A percentile compares a stretch with the other conserved stretches of the same genome.
These are phyloP conservation scores for Aspergillus fumigatiaffinis DNA, from an alignment of 2,329 filamentous ascomycete genomes.

Conservation along the genomic window DNA sequence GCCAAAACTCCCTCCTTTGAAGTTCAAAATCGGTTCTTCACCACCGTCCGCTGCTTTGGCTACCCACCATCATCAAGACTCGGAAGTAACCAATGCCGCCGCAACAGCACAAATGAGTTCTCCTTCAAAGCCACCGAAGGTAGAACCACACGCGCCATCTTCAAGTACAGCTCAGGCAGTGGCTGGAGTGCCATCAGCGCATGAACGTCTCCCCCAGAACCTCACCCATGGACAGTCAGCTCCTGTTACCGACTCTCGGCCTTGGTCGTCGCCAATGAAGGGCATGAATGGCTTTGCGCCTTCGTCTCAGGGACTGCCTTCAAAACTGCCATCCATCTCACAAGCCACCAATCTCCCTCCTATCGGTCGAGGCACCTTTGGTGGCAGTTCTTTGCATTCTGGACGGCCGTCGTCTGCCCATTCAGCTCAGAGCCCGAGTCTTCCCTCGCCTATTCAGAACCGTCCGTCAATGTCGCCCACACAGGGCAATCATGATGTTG, in stretches of 20 bases:
- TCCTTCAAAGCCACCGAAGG: conserved; percentile 15
- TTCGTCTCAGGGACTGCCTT: conserved; percentile 18
- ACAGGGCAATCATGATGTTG: conserved; percentile 47
- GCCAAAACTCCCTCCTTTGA: conserved; percentile 60
- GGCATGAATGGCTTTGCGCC: conserved; percentile 26
- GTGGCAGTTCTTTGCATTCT: conserved; percentile 27
- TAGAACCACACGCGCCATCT: conserved; percentile 12
- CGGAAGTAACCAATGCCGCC: conserved; percentile 22
- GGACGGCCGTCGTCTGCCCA: conserved; percentile 42
- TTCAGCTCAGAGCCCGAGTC: conserved; percentile 29
- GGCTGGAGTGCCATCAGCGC: conserved; percentile 21
- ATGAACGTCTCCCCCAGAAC: conserved; percentile 28
- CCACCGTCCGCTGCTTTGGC: conserved; percentile 29
- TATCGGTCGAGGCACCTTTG: conserved; percentile 15
- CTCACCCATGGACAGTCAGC: conserved; percentile 12
- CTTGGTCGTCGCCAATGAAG: conserved; percentile 32
- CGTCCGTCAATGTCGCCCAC: conserved; percentile 48
- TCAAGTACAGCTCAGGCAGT: conserved; percentile 10
- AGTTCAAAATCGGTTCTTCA: conserved; percentile 53
- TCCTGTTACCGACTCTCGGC: conserved; percentile 25
- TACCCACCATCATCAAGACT: conserved; percentile 10
- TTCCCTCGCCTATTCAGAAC: conserved; percentile 42
- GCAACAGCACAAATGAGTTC: conserved; percentile 19
- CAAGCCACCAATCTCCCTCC: conserved; percentile 29
- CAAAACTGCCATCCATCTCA: conserved; percentile 25